Base-by-base conservation (phyloP, 2,329 filamentous ascomycete genomes). In the Dactylella cylindrospora region DNA sequence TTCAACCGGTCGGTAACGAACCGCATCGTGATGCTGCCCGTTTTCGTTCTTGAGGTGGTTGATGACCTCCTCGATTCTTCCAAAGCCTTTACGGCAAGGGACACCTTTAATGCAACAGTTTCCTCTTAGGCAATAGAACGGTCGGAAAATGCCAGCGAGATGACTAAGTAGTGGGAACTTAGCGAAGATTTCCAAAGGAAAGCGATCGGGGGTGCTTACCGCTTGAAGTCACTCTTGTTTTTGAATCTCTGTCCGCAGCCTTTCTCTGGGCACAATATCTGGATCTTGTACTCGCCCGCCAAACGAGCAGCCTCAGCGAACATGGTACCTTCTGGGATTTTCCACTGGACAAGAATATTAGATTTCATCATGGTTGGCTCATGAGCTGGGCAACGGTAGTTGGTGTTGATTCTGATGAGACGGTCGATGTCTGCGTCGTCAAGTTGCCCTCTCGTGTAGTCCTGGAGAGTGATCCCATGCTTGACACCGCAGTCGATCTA, bases 1-100 rank as follows among this genome's bases (percentile, higher is more conserved):
- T 39, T 62, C 57, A 13, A 62, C 57, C 44, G 57, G 57, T 62
- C 57, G 49, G 57, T 50, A 62, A 20, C 43, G 35, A 28, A 62
- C 57, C 5, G 57, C 41, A 22, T 62, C 57, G 36, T 62, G 57
- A 22, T 54, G 49, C 19, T 62, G 57, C 2, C 57, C 57, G 32
- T 62, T 62, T 22, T 62, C 57, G 31, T 62, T 62, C 20, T 36
- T 54, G 9, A 62, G 44, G 22, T 62, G 57, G 15, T 49, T 62
- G 7, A 62, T 50, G 17, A 62, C 57, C 20, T 62, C 57, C 50
- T 62, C 57, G 13, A 62, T 62, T 54, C 57, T 49, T 9, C 57
- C 57, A 19, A 62, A 62, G 4, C 57, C 57, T 38, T 41, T 62
- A 26, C 57, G 57, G 10, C 46, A 62, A 5, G 57, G 57, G 12